These are phyloP conservation scores for Ajuga reptans DNA, from an alignment of 305 asterid species.

Conservation along the genomic window DNA sequence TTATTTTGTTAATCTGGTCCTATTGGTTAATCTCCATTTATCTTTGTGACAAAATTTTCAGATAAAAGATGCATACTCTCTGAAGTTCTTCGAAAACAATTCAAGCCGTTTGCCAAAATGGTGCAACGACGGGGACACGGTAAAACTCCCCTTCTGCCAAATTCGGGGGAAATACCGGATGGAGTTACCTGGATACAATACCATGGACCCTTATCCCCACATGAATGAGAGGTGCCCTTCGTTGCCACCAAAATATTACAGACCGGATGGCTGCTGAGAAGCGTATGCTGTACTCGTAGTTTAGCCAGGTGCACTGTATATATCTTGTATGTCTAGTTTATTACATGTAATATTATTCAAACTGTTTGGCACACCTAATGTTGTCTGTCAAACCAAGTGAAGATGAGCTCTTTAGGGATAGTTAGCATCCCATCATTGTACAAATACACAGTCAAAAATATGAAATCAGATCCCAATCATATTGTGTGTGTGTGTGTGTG, in stretches of 20 bases:
- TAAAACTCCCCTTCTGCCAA: constrained; percentile 64
- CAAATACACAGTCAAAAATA: not conserved
- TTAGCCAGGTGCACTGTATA: not conserved
- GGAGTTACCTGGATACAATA: constrained; percentile 83
- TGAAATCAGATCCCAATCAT: not conserved
- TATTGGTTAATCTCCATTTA: too few relatives aligned
- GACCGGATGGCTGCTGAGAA: constrained; percentile 63
- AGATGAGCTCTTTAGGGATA: not conserved
- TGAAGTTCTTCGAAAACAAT: constrained; percentile 46
- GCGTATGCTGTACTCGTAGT: not conserved
- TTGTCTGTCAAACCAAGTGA: not conserved
- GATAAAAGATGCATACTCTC: constrained; percentile 59
- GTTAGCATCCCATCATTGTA: not conserved
- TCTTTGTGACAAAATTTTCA: constrained; percentile 9
- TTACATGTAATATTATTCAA: not conserved
- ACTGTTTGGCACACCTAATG: not conserved
- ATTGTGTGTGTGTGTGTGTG: not conserved
- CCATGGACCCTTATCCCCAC: constrained; percentile 64
- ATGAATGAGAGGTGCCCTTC: constrained; percentile 94
- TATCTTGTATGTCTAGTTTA: not conserved
- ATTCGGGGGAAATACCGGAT: constrained; percentile 73
- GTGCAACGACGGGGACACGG: constrained; percentile 54
- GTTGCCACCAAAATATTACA: constrained; percentile 62
- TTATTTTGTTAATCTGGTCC: too few relatives aligned
- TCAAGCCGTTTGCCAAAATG: constrained; percentile 51